Evolutionary conservation across 768 basidiomycete genomes (phyloP), one percentile per base, ranked within the genome.

Genomic region (Lyophyllum decastes): DNA sequence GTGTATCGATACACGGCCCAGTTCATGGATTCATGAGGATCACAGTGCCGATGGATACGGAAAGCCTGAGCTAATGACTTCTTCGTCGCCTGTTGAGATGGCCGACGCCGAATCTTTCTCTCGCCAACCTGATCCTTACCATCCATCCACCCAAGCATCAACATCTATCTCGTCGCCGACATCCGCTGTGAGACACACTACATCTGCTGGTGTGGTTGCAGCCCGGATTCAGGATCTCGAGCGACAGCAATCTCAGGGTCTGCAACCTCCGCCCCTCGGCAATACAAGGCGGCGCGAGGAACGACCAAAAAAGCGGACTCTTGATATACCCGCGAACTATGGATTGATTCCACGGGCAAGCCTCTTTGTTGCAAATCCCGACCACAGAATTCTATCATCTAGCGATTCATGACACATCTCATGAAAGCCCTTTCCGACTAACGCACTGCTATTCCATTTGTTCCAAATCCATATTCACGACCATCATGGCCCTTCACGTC

Each of bases 281-380:
- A 81, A 78, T 63, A 79, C 76, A 19, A 78, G 70, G 65, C 72
- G 71, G 50, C 70, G 61, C 51, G 81, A 82, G 64, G 79, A 78
- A 64, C 69, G 70, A 56, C 66, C 73, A 48, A 73, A 58, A 78
- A 72, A 65, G 71, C 73, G 51, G 71, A 73, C 51, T 62, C 50
- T 58, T 27, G 43, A 30, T 19, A 65, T 66, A 14, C 70, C 68
- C 43, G 75, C 85, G 35, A 77, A 81, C 25, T 92, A 92, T 68
- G 89, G 89, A 12, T 78, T 92, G 33, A 85, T 79, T 34, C 83
- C 84, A 22, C 79, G 82, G 58, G 72, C 82, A 19, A 83, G 83
- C 60, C 76, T 93, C 27, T 92, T 83, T 62, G 78, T 93, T 51
- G 88, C 88, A 22, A 92, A 93, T 70, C 90, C 91, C 17, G 86